phyloP scores from a whole-genome alignment of 1,284 basidiomycete genomes.

The Sporisorium scitamineum region DNA sequence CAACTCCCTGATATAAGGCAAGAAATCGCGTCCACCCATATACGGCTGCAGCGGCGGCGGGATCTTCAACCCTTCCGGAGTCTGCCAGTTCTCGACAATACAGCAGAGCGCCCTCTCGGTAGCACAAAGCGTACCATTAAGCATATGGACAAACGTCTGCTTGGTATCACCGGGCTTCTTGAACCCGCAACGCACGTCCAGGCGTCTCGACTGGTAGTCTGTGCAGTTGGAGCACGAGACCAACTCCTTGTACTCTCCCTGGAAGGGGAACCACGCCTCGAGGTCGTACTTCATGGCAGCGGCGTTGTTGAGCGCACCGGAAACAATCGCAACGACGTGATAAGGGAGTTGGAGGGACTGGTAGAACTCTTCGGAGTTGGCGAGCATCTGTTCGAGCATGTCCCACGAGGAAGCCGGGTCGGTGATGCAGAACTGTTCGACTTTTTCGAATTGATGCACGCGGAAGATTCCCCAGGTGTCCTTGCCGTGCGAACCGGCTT shows the following conservation, averaged over 20 bases:
- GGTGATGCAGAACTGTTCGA: constrained; percentile 94
- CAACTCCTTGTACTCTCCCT: constrained; percentile 91
- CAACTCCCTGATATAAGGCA: constrained; percentile 86
- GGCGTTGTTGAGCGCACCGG: constrained; percentile 94
- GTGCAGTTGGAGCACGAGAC: constrained; percentile 72
- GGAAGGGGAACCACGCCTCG: constrained; percentile 99
- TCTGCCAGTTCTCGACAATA: constrained; percentile 98
- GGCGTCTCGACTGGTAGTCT: constrained; percentile 70
- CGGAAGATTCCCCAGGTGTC: constrained; percentile 99
- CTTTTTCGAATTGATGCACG: constrained; percentile 99
- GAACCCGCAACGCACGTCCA: constrained; percentile 67
- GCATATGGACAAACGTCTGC: constrained; percentile 68
- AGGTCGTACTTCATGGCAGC: constrained; percentile 97
- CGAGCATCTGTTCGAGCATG: constrained; percentile 91
- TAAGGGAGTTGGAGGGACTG: constrained; percentile 92
- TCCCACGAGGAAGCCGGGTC: constrained; percentile 87
- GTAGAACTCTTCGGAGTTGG: constrained; percentile 91
- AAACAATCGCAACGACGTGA: constrained; percentile 93
- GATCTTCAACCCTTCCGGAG: constrained; percentile 88
- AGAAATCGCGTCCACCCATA: constrained; percentile 93
- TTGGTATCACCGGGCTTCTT: constrained; percentile 69
- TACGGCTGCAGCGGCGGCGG: constrained; percentile 90
- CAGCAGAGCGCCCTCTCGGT: constrained; percentile 97
- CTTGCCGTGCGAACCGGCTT: constrained; percentile 94
- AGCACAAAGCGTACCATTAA: constrained; percentile 88